These are phyloP conservation scores for Citrus inodora DNA, from an alignment of 345 rosid species.

Conservation along the genomic window DNA sequence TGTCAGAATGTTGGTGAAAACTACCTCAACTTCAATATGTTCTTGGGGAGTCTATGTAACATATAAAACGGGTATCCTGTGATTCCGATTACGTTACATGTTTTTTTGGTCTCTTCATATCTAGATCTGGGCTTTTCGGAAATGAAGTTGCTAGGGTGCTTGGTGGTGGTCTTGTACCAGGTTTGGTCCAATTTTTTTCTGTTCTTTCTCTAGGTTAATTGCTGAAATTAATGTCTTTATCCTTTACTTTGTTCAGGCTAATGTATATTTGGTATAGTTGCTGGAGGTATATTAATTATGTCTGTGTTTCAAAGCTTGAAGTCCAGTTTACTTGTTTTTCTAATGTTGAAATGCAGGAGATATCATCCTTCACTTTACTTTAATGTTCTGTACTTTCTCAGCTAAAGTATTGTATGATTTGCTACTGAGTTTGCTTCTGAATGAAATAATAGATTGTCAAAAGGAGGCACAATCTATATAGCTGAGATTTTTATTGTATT, in stretches of 20 bases:
- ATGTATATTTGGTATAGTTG: neutral
- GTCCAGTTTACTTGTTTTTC: neutral
- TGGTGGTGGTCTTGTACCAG: constrained; percentile 98
- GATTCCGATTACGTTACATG: neutral
- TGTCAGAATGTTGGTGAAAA: neutral
- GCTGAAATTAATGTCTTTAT: neutral
- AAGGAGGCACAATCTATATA: neutral
- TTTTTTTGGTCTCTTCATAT: constrained; percentile 17
- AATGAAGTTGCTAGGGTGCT: constrained; percentile 85
- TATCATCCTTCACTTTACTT: neutral
- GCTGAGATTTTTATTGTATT: neutral
- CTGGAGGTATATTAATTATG: neutral
- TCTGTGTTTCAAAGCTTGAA: neutral
- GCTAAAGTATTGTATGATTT: neutral
- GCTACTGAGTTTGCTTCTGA: neutral
- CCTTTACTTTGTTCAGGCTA: neutral
- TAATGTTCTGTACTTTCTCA: neutral
- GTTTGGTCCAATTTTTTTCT: constrained; percentile 32
- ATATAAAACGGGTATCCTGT: neutral
- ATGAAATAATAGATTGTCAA: neutral
- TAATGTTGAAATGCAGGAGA: neutral
- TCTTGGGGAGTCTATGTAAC: neutral
- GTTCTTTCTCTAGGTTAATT: constrained; percentile 4
- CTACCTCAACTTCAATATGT: neutral
- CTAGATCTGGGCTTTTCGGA: constrained; percentile 76